Conservation (phyloP, 2,329 filamentous ascomycete species). For the Fusarium burgessii region DNA sequence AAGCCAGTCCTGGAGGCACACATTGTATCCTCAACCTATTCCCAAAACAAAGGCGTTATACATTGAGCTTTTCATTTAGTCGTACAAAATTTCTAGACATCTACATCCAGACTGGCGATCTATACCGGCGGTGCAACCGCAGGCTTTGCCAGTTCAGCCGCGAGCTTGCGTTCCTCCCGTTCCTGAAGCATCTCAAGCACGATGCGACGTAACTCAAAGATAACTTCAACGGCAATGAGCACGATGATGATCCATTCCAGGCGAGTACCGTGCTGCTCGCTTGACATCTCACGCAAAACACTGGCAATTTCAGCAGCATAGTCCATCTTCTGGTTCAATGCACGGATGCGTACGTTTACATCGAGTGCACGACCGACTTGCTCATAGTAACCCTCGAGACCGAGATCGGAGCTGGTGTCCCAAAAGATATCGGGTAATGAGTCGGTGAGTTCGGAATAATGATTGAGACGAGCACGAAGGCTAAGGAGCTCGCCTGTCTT, state of each 20-base stretch:
- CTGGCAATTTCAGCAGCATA: slow-evolving; percentile 96
- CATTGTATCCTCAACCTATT: slow-evolving; percentile 7
- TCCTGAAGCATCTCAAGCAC: slow-evolving; percentile 70
- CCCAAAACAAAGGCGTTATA: slow-evolving; percentile 6
- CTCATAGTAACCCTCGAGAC: slow-evolving; percentile 94
- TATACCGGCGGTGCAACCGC: not conserved
- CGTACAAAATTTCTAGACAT: slow-evolving; percentile 9
- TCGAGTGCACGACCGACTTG: slow-evolving; percentile 91
- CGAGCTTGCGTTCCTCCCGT: slow-evolving; percentile 51
- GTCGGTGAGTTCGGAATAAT: slow-evolving; percentile 97
- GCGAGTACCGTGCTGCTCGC: slow-evolving; percentile 87
- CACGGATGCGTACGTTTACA: slow-evolving; percentile 89
- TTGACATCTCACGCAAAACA: slow-evolving; percentile 87
- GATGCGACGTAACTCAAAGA: slow-evolving; percentile 83
- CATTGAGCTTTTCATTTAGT: slow-evolving; percentile 17
- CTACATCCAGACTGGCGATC: not conserved
- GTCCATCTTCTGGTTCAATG: slow-evolving; percentile 96
- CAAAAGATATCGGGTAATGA: slow-evolving; percentile 96
- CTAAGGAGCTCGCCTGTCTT: slow-evolving; percentile 94
- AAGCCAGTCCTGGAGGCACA: slow-evolving; percentile 5
- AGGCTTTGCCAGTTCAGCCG: slow-evolving; percentile 26
- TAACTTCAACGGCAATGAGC: slow-evolving; percentile 91
- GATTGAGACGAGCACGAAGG: slow-evolving; percentile 91
- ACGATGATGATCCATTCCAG: slow-evolving; percentile 97
- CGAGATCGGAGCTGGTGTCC: slow-evolving; percentile 89